phyloP scores from a whole-genome alignment of 306 rosid genomes.

The Dalbergia cochinchinensis region DNA sequence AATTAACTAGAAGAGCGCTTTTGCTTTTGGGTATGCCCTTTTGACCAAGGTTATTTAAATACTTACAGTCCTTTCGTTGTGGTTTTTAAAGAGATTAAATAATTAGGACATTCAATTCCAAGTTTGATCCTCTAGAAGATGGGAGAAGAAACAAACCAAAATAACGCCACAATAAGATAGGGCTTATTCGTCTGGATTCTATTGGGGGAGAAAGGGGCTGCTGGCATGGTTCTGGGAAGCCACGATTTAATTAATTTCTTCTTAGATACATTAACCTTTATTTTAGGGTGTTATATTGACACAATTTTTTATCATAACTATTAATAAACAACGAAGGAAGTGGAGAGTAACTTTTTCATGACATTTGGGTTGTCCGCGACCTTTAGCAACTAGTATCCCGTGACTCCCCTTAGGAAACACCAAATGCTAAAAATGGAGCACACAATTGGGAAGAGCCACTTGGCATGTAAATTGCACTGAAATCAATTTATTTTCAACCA shows the following conservation, averaged over 20 bases:
- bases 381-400: no score
- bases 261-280: no score
- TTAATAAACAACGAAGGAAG: no score
- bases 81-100: constrained; percentile 14
- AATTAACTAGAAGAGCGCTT: neutral
- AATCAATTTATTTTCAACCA: no score
- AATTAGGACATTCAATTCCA: constrained; percentile 18
- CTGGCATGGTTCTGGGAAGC: constrained; percentile 23
- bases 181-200: constrained; percentile 1
- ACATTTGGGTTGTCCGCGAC: no score
- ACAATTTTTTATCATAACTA: no score
- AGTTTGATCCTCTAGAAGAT: constrained; percentile 36
- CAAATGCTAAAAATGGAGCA: no score
- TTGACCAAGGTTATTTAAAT: constrained; percentile 18
- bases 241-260: neutral
- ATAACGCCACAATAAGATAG: neutral
- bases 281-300: no score
- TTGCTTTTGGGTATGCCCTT: neutral
- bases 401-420: no score
- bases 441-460: no score
- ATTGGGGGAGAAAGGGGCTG: constrained; percentile 2
- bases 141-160: constrained; percentile 44
- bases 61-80: neutral
- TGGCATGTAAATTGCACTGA: no score
- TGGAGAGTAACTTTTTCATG: no score